phyloP scores from a whole-genome alignment of 129 eudicot genomes.

The Chrysanthemum seticuspe region DNA sequence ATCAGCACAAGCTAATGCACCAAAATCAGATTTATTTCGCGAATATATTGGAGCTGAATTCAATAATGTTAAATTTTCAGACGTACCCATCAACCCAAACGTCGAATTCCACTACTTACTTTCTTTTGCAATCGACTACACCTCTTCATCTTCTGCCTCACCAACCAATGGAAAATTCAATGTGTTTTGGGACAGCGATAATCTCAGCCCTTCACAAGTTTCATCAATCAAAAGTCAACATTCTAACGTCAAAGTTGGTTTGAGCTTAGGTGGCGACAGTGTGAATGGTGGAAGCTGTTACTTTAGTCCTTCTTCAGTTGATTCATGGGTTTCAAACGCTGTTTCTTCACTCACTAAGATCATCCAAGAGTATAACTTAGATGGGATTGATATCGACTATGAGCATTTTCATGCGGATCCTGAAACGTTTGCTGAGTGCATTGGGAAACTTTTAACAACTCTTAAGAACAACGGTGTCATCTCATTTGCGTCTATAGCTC shows the following conservation, averaged over 20 bases:
- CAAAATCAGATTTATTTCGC: slow-evolving; percentile 50
- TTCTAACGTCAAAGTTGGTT: slow-evolving; percentile 60
- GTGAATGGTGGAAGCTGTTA: slow-evolving; percentile 52
- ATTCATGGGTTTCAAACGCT: slow-evolving; percentile 75
- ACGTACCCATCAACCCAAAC: slow-evolving; percentile 57
- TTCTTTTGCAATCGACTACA: slow-evolving; percentile 75
- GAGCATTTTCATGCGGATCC: slow-evolving; percentile 70
- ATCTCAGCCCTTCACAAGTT: slow-evolving; percentile 58
- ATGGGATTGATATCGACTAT: slow-evolving; percentile 77
- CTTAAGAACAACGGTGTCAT: slow-evolving; percentile 59
- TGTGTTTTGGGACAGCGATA: slow-evolving; percentile 66
- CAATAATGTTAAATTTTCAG: slow-evolving; percentile 57
- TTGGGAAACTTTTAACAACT: slow-evolving; percentile 53
- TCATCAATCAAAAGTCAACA: slow-evolving; percentile 53
- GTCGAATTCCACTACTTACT: slow-evolving; percentile 78
- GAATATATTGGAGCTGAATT: slow-evolving; percentile 73
- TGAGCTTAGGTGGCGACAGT: slow-evolving; percentile 83
- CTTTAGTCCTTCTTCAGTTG: slow-evolving; percentile 50
- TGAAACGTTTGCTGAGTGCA: slow-evolving; percentile 61
- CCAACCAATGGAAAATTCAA: slow-evolving; percentile 75
- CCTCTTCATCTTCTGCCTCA: slow-evolving; percentile 57
- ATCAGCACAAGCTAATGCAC: slow-evolving; percentile 28
- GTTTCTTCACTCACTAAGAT: slow-evolving; percentile 57
- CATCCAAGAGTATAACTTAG: slow-evolving; percentile 57
- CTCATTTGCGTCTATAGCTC: slow-evolving; percentile 77